Evolutionary conservation across 148 eudicot species (phyloP), one percentile per base, ranked within the genome.

Genomic region (Heliosperma pusillum): DNA sequence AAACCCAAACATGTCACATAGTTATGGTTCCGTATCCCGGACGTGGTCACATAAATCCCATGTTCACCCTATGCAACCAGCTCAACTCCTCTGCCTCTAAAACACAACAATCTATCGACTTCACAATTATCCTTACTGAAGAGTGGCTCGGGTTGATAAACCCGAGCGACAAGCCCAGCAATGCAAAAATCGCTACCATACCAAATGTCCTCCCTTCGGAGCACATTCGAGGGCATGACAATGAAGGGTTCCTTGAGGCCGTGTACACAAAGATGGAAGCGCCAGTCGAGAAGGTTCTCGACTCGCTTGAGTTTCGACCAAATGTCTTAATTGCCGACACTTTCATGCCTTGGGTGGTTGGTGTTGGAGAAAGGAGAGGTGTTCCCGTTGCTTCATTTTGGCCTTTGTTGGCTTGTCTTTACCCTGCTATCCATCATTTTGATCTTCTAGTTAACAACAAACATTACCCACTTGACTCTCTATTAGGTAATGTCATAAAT

Each of bases 131-230:
- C 20, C 61, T 74, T 22, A 74, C 77, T 0, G 77, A 74, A 42
- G 77, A 74, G 16, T 74, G 77, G 77, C 60, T 64, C 24, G 59
- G 47, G 10, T 30, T 74, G 24, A 64, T 74, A 15, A 20, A 53
- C 70, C 47, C 61, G 1, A 4, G 4, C 3, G 77, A 74, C 45
- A 71, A 70, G 59, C 84, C 84, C 7, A 64, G 29, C 3, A 72
- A 75, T 53, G 27, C 80, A 42, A 66, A 55, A 0, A 69, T 77
- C 71, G 68, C 13, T 5, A 77, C 83, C 63, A 77, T 83, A 25
- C 81, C 86, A 0, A 78, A 83, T 40, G 86, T 83, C 58, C n/a
- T 83, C 26, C 83, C 83, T 1, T 83, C 86, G 10, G 83, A 83
- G 63, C 71, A 26, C 10, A 71, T 52, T 19, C 83, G 87, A 9